Base-by-base conservation (phyloP, 306 rosid genomes). In the Quillaja saponaria region DNA sequence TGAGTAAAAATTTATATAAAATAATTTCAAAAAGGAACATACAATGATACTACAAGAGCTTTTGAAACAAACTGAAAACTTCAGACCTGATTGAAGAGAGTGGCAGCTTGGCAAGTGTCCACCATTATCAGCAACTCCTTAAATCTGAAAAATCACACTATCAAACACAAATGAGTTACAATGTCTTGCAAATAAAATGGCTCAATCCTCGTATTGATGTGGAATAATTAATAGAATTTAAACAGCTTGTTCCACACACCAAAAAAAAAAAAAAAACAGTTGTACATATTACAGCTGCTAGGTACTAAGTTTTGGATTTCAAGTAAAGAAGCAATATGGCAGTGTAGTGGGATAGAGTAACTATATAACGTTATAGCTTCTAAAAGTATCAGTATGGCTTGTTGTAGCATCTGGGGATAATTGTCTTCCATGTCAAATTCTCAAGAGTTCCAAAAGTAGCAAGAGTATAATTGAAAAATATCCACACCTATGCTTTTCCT, bases 41-140 rank as follows among this genome's bases (percentile, higher is more conserved):
- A 25, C 4, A 25, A 25, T 2, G 31, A 25, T 25, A 25, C 31
- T 25, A 25, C 31, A 25, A 25, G 31, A 25, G 31, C 31, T 25
- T 25, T 25, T 25, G 31, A 25, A 25, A 25, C 31, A 25, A 2
- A 25, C 31, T 1, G 31, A 77, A 58, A 48, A 67, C 34, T 33
- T 64, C 78, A 71, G 39, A 92, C 96, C 96, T 88, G 98, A 51
- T 90, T 81, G 85, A 92, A 92, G 76, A 92, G 88, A 42, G 96
- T 88, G 20, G 95, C 84, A 66, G 96, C 98, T 81, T 92, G 98
- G 78, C 98, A 88, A 34, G 98, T 92, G 74, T 88, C 98, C 69
- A 92, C 98, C 98, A 88, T 88, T 81, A 91, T 84, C 66, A 92
- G 90, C 61, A 92, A 83, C 95, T 92, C 98, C 90, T 92, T 92